A percentile compares a stretch with the other conserved stretches of the same genome.
phyloP scores from a whole-genome alignment of 1,284 basidiomycete genomes.

The Golubevia sp. region DNA sequence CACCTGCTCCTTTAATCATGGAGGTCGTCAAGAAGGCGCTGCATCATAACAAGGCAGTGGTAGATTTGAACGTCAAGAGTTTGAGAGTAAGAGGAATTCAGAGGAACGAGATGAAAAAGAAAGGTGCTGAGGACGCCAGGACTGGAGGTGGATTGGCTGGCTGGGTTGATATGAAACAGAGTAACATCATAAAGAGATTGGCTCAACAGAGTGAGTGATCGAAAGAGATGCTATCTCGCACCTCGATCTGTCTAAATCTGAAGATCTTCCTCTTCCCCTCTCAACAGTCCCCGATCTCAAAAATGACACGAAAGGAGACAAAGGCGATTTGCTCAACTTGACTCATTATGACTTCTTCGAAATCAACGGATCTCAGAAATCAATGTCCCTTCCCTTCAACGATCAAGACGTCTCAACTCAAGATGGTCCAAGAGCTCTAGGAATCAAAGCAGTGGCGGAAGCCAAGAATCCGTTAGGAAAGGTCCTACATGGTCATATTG shows the following conservation, averaged over 20 bases:
- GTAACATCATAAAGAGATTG: constrained; percentile 28
- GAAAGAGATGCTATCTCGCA: no score
- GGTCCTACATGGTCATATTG: constrained; percentile 34
- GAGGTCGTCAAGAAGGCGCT: constrained; percentile 31
- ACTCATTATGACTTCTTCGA: constrained; percentile 53
- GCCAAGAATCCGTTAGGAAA: constrained; percentile 44
- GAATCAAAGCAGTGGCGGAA: constrained; percentile 38
- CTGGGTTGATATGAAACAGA: constrained; percentile 29
- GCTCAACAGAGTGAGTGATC: constrained; percentile 19
- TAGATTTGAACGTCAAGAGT: constrained; percentile 40
- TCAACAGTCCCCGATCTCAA: constrained; percentile 7
- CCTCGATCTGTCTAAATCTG: no score
- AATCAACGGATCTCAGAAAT: constrained; percentile 20
- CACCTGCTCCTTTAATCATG: constrained; percentile 36
- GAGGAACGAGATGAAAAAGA: constrained; percentile 26
- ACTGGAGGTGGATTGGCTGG: constrained; percentile 33
- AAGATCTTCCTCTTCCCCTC: no score
- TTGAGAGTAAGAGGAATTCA: constrained; percentile 38
- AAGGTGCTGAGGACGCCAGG: constrained; percentile 13
- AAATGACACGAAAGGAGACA: constrained; percentile 17
- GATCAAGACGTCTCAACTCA: not conserved
- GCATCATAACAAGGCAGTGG: constrained; percentile 26
- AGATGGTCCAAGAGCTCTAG: constrained; percentile 31
- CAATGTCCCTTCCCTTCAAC: not conserved
- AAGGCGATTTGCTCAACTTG: constrained; percentile 31